These are phyloP conservation scores for Penicillium parvum DNA, from an alignment of 495 filamentous ascomycete genomes.

Conservation along the genomic window DNA sequence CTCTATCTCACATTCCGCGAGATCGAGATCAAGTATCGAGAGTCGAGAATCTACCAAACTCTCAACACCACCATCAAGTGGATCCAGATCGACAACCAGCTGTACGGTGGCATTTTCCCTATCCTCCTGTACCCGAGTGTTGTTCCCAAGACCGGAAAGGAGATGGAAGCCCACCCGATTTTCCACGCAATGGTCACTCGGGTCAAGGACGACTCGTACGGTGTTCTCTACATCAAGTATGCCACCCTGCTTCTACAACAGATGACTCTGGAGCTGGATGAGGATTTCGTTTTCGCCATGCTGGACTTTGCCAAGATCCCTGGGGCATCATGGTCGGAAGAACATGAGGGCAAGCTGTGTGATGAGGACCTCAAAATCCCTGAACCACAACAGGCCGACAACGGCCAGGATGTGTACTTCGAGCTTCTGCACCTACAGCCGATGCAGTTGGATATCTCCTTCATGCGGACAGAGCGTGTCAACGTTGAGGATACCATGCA, in stretches of 20 bases:
- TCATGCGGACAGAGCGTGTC: constrained; percentile 93
- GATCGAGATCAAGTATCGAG: constrained; percentile 83
- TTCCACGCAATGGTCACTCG: constrained; percentile 86
- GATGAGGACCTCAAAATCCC: constrained; percentile 89
- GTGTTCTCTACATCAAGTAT: constrained; percentile 98
- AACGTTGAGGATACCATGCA: constrained; percentile 88
- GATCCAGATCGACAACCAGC: constrained; percentile 98
- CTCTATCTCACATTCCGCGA: constrained; percentile 93
- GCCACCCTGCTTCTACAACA: constrained; percentile 90
- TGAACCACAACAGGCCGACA: constrained; percentile 77
- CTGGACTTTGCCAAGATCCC: constrained; percentile 93
- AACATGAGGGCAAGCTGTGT: constrained; percentile 77
- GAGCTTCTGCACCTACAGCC: constrained; percentile 95
- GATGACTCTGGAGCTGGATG: constrained; percentile 96
- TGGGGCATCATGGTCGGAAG: constrained; percentile 85
- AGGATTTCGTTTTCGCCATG: constrained; percentile 95
- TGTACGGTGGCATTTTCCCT: constrained; percentile 97
- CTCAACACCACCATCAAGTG: constrained; percentile 87
- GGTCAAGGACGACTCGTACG: constrained; percentile 97
- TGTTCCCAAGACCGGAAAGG: constrained; percentile 95
- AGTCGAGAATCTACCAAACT: constrained; percentile 90
- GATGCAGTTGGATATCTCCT: constrained; percentile 95
- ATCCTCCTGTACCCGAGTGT: constrained; percentile 97
- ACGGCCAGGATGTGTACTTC: constrained; percentile 92
- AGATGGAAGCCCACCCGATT: constrained; percentile 94